phyloP scores from a whole-genome alignment of 257 asterid species.

The Solanum bulbocastanum region DNA sequence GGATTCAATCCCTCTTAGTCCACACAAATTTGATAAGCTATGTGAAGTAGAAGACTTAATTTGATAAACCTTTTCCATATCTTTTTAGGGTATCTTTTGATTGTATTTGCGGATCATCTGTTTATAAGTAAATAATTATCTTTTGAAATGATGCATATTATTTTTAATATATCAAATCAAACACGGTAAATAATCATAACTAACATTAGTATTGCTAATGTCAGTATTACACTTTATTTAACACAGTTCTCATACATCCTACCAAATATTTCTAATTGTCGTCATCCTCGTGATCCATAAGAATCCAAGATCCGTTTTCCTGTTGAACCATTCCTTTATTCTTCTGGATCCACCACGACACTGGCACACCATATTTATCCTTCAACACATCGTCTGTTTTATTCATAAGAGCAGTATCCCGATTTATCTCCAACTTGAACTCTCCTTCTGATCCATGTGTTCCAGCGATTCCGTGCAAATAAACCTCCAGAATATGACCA shows the following conservation, averaged over 20 bases:
- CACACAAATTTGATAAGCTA: rapidly evolving
- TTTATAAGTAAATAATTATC: too few relatives aligned
- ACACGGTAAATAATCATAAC: too few relatives aligned
- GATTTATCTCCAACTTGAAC: slow-evolving; percentile 3
- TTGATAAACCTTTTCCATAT: too few relatives aligned
- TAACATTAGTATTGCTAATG: neutral
- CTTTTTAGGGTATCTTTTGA: too few relatives aligned
- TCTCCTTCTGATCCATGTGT: slow-evolving; percentile 18
- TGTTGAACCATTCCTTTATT: slow-evolving; percentile 6
- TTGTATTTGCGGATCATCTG: too few relatives aligned
- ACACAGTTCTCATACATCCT: neutral
- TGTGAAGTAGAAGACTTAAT: neutral
- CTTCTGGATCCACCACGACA: neutral
- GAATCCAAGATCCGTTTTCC: slow-evolving; percentile 8
- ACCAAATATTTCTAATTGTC: neutral
- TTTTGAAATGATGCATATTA: too few relatives aligned
- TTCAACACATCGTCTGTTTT: slow-evolving; percentile 12
- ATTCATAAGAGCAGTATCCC: slow-evolving; percentile 15
- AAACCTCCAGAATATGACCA: slow-evolving; percentile 43
- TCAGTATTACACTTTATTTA: too few relatives aligned
- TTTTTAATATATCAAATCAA: too few relatives aligned
- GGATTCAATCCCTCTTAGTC: neutral
- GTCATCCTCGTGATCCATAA: neutral
- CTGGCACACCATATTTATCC: slow-evolving; percentile 1
- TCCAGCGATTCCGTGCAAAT: slow-evolving; percentile 38